phyloP scores from a whole-genome alignment of 352 stramenopile genomes.

The Phytophthora pseudosyringae region DNA sequence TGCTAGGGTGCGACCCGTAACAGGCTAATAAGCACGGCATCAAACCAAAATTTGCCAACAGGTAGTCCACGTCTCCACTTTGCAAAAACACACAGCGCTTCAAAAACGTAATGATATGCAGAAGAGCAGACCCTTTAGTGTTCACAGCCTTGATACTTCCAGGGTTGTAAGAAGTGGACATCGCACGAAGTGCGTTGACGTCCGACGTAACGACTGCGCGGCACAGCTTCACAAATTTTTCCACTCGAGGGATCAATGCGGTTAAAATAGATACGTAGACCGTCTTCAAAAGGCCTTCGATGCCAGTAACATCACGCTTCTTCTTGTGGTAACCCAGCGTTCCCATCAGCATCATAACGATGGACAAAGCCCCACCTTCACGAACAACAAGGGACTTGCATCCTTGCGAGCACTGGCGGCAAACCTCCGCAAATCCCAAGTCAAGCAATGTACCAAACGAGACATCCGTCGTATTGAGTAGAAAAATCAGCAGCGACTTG shows the following conservation, averaged over 20 bases:
- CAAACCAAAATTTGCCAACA: slow-evolving; percentile 77
- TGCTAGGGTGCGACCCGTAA: slow-evolving; percentile 79
- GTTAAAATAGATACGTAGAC: slow-evolving; percentile 54
- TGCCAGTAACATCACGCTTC: slow-evolving; percentile 75
- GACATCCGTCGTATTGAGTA: slow-evolving; percentile 63
- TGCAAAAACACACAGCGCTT: slow-evolving; percentile 87
- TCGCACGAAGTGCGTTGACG: slow-evolving; percentile 44
- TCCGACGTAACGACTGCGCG: slow-evolving; percentile 68
- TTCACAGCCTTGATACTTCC: slow-evolving; percentile 56
- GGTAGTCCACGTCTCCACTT: slow-evolving; percentile 65
- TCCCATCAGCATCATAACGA: slow-evolving; percentile 89
- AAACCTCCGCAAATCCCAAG: slow-evolving; percentile 81
- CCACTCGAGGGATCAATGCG: slow-evolving; percentile 67
- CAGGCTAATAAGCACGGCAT: slow-evolving; percentile 86
- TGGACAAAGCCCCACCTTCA: slow-evolving; percentile 83
- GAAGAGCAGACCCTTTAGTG: slow-evolving; percentile 68
- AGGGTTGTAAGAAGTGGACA: slow-evolving; percentile 52
- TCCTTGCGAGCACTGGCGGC: slow-evolving; percentile 71
- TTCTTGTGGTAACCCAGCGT: slow-evolving; percentile 87
- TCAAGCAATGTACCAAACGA: slow-evolving; percentile 82
- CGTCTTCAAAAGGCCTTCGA: slow-evolving; percentile 67
- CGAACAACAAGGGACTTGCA: slow-evolving; percentile 63
- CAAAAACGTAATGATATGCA: slow-evolving; percentile 83
- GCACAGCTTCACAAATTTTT: slow-evolving; percentile 82
- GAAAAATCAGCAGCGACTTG: slow-evolving; percentile 78